Evolutionary conservation across 179 eudicot genomes (phyloP), one percentile per base, ranked within the genome.

Genomic region (Corrigiola litoralis): DNA sequence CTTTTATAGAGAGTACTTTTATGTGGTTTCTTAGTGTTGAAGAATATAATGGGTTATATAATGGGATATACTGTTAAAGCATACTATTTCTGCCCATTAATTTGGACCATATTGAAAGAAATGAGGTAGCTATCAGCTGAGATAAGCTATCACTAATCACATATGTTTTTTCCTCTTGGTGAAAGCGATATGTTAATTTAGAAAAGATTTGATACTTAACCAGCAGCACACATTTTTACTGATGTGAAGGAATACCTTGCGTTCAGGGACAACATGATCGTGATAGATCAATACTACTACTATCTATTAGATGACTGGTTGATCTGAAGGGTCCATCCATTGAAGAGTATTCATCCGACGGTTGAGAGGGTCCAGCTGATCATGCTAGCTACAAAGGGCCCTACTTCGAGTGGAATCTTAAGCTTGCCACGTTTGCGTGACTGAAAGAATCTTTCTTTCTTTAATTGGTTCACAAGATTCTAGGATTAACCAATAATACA

Each of bases 61-160:
- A 23, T 48, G 12, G 9, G 5, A 23, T 21, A 9, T 49, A 7
- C 1, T 12, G 54, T 49, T 2, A 3, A 21, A 48, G 16, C 9
- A 14, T 29, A 7, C 9, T 1, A 11, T 31, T 54, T n/a, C 13
- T 0, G 58, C 28, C 52, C 3, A 44, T 55, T 4, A 24, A 25
- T 63, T 63, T 42, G 62, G 51, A 37, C 18, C 48, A 47, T 41
- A 28, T 54, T 63, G 55, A 44, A 31, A 41, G 20, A 62, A 36
- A 56, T 21, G 23, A n/a, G 13, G 67, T 64, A 44, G 27, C 24
- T 52, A 77, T 68, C 70, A 69, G 42, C 45, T 73, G 34, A 69
- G 77, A 58, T 47, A 37, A 73, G 68, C 68, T 55, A 48, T n/a
- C n/a, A n/a, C n/a, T n/a, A n/a, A 37, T 68, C 49, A 53, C 59